phyloP scores from a whole-genome alignment of 2,329 filamentous ascomycete species.

The Xylaria sp. region DNA sequence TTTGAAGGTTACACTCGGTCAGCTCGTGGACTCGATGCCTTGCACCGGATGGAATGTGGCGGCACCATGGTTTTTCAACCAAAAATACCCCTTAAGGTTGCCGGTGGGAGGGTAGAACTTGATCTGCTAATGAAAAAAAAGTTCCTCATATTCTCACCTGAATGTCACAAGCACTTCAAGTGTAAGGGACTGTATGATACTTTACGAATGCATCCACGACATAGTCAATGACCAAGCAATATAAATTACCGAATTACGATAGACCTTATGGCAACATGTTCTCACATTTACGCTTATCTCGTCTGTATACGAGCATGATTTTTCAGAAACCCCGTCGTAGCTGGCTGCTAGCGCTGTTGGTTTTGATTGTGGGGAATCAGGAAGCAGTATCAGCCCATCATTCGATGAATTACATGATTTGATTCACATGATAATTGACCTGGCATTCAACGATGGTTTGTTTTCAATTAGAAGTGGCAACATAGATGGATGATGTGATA shows the following conservation, averaged over 20 bases:
- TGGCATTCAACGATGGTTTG: background rate
- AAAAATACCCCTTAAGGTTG: slow-evolving; percentile 49
- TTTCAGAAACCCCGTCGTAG: background rate
- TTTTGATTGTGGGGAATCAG: background rate
- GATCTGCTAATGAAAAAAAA: slow-evolving; percentile 50
- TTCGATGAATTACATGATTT: slow-evolving; percentile 25
- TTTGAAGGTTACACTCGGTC: slow-evolving; percentile 50
- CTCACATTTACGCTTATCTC: background rate
- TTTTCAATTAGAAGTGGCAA: background rate
- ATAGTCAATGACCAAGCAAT: background rate
- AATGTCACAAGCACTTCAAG: slow-evolving; percentile 7
- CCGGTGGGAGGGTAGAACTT: slow-evolving; percentile 48
- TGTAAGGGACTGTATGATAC: slow-evolving; percentile 20
- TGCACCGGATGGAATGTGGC: slow-evolving; percentile 50
- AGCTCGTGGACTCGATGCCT: slow-evolving; percentile 46
- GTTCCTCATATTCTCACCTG: slow-evolving; percentile 35
- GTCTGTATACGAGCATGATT: background rate
- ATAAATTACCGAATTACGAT: background rate
- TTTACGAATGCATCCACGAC: slow-evolving; percentile 7
- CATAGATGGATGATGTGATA: background rate
- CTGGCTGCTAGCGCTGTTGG: background rate
- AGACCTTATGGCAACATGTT: background rate
- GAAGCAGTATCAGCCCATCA: slow-evolving; percentile 14
- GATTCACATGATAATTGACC: background rate
- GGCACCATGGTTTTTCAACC: slow-evolving; percentile 51